Conservation (phyloP, 306 rosid genomes). For the Benincasa hispida region DNA sequence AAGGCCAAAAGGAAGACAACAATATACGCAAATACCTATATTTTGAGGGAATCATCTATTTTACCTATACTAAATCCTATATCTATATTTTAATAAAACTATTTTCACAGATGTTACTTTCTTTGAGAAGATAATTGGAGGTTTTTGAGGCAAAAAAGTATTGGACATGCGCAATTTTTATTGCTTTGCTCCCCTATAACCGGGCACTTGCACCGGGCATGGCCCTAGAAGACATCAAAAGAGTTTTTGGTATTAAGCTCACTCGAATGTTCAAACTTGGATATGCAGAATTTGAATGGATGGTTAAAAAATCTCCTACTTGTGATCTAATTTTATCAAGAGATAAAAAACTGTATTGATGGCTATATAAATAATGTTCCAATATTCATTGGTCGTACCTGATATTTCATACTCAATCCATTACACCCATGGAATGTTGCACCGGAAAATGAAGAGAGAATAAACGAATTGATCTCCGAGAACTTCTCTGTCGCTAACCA, state of each 20-base stretch:
- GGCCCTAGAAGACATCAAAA: too few species aligned
- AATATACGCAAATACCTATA: neutral
- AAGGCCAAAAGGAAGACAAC: neutral
- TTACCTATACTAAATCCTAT: neutral
- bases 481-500: constrained; percentile 79
- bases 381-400: constrained; percentile 31
- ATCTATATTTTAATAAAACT: neutral
- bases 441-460: constrained; percentile 62
- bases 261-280: neutral
- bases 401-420: constrained; percentile 84
- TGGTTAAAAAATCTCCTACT: neutral
- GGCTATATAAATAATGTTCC: neutral
- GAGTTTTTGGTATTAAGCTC: too few species aligned
- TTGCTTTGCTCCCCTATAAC: too few species aligned
- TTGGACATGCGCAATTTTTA: too few species aligned
- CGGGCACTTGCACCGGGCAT: too few species aligned
- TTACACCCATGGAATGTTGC: constrained; percentile 58
- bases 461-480: constrained; percentile 66
- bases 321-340: neutral
- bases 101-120: neutral
- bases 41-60: neutral
- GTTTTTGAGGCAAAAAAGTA: neutral
- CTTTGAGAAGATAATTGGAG: neutral
- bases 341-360: too few species aligned
- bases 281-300: neutral